Conservation (phyloP, 1,284 basidiomycete species). For the Sanghuangporus baumii region DNA sequence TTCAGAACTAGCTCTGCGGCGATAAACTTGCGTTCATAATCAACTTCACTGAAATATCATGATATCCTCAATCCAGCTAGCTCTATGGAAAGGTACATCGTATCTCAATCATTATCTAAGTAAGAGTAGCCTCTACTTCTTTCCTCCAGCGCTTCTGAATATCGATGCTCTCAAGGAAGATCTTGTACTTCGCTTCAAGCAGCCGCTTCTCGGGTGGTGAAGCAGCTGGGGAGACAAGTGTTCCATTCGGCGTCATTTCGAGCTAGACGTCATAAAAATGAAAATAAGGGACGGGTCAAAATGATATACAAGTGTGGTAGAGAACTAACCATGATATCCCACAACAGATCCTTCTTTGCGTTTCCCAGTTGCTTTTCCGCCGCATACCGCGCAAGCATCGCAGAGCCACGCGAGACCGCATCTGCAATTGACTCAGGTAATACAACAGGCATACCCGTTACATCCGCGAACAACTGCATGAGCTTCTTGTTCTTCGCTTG, state of each 20-base stretch:
- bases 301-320: neutral
- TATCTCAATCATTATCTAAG: neutral
- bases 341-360: slow-evolving; percentile 57
- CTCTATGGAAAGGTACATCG: neutral
- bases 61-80: neutral
- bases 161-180: slow-evolving; percentile 85
- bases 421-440: slow-evolving; percentile 74
- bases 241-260: slow-evolving; percentile 88
- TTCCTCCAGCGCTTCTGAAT: slow-evolving; percentile 81
- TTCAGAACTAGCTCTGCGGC: neutral
- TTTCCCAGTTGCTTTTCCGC: slow-evolving; percentile 46
- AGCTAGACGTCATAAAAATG: slow-evolving; percentile 39
- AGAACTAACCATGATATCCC: slow-evolving; percentile 83
- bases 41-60: neutral
- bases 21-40: neutral
- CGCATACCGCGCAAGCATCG: slow-evolving; percentile 91
- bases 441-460: slow-evolving; percentile 79
- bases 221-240: slow-evolving; percentile 64
- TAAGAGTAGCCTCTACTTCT: slow-evolving; percentile 47
- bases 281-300: neutral
- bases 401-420: slow-evolving; percentile 88
- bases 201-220: slow-evolving; percentile 62
- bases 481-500: slow-evolving; percentile 82
- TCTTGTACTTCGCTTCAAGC: slow-evolving; percentile 89
- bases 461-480: slow-evolving; percentile 87